These are phyloP conservation scores for Sanguinoderma infundibulare DNA, from an alignment of 1,284 basidiomycete genomes.

Conservation along the genomic window DNA sequence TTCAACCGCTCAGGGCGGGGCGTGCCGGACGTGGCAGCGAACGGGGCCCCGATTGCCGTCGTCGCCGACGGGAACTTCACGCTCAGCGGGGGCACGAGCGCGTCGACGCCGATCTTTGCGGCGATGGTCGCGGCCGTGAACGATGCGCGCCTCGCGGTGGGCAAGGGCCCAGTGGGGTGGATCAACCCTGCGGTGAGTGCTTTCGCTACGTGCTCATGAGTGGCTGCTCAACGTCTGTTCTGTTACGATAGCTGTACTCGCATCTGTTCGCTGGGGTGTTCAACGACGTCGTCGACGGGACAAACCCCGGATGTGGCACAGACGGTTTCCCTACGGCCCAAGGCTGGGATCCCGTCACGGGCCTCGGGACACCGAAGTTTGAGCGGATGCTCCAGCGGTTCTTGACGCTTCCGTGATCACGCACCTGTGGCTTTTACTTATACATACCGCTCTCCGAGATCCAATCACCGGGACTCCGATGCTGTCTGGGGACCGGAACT, in stretches of 20 bases:
- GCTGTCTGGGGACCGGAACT: too few relatives aligned
- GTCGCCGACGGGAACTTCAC: conserved; percentile 34
- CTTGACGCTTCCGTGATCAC: conserved; percentile 20
- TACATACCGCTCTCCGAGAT: background rate
- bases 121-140: conserved; percentile 63
- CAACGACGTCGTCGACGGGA: conserved; percentile 44
- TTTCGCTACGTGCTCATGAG: conserved; percentile 9
- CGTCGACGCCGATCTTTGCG: conserved; percentile 39
- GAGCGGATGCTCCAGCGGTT: conserved; percentile 19
- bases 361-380: conserved; percentile 29
- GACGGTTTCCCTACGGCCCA: conserved; percentile 25
- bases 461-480: too few relatives aligned
- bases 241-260: conserved; percentile 36
- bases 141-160: conserved; percentile 52
- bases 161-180: conserved; percentile 54
- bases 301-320: conserved; percentile 30
- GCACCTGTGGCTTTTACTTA: background rate
- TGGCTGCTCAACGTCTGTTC: too few relatives aligned
- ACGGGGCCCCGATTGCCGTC: conserved; percentile 43
- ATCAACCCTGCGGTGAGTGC: conserved; percentile 49
- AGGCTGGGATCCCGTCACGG: conserved; percentile 45
- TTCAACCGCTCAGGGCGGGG: conserved; percentile 26
- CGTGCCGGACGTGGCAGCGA: conserved; percentile 26
- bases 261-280: conserved; percentile 35
- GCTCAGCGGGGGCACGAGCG: conserved; percentile 22